Evolutionary conservation across 129 eudicot genomes (phyloP).

Genomic region (Ambrosia artemisiifolia): DNA sequence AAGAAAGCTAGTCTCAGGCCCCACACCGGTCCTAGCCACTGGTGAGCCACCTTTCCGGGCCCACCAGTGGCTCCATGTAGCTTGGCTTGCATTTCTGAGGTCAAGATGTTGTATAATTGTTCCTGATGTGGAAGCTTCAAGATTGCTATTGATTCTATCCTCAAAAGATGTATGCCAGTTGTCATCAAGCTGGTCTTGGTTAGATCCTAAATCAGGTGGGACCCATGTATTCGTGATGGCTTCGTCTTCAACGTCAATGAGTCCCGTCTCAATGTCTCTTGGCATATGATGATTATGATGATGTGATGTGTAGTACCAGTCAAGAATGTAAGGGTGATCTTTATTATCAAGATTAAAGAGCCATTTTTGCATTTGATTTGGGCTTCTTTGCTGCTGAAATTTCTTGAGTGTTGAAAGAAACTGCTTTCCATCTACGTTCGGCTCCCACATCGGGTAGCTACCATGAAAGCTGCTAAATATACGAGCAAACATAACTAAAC

Average conservation of each 20-base stretch:
- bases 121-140: constrained; percentile 63
- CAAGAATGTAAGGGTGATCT: constrained; percentile 58
- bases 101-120: constrained; percentile 49
- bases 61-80: constrained; percentile 65
- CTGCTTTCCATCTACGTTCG: constrained; percentile 54
- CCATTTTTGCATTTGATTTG: constrained; percentile 37
- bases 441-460: constrained; percentile 75
- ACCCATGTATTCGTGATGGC: not conserved
- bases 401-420: constrained; percentile 46
- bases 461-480: constrained; percentile 55
- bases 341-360: constrained; percentile 41
- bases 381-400: constrained; percentile 48
- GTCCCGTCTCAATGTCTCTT: constrained; percentile 17
- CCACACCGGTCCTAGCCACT: constrained; percentile 12
- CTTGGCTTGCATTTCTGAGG: constrained; percentile 9
- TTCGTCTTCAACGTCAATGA: constrained; percentile 23
- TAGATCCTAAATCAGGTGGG: not conserved
- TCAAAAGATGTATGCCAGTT: not conserved
- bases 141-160: constrained; percentile 29
- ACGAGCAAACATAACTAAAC: not conserved
- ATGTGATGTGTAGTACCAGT: constrained; percentile 56
- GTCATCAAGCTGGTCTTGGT: not conserved
- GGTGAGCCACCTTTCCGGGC: constrained; percentile 29
- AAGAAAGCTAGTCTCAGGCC: constrained; percentile 50
- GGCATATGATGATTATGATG: constrained; percentile 19